Base-by-base conservation (phyloP, 768 basidiomycete genomes). In the Infundibulicybe gibba region DNA sequence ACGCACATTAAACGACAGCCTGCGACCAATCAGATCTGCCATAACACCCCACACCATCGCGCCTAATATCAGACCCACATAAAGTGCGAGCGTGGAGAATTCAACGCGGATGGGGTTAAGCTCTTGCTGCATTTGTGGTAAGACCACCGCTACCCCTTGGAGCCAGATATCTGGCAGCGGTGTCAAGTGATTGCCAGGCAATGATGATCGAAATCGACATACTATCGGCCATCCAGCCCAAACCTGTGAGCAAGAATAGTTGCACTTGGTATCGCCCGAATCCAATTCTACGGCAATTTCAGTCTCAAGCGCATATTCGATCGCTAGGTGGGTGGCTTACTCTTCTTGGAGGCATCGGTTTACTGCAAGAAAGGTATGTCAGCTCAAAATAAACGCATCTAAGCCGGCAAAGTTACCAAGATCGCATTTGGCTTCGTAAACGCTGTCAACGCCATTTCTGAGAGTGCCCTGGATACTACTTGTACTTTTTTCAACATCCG, bases 211-310 rank as follows among this genome's bases (percentile, higher is more conserved):
- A 14, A 4, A 33, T n/a, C 14, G 16, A 58, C 71, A 51, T 35
- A 78, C 76, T 75, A 53, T 76, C 76, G 43, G 71, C 74, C 39
- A 71, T 51, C 75, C 76, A 77, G 46, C 76, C 75, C 5, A 77
- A 55, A 45, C 75, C 76, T 43, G 71, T 64, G 13, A 78, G 60
- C 19, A 66, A 15, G 54, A 78, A 76, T 25, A 78, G 65, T 52
- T 77, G 70, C 44, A 63, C 57, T 45, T 78, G 76, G 60, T 77
- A 78, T 35, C 64, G 66, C 12, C 76, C 76, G 35, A 72, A 77
- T 41, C 76, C 75, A 40, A 77, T 74, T 48, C 75, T 76, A 54
- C 40, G 10, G 32, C 8, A 19, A 25, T 10, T 43, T 25, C 10
- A 15, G 42, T 37, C 20, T 30, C 31, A 25, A 25, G 9, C 12